Evolutionary conservation across 257 asterid species (phyloP), one percentile per base, ranked within the genome.

Genomic region (Lithospermum erythrorhizon): DNA sequence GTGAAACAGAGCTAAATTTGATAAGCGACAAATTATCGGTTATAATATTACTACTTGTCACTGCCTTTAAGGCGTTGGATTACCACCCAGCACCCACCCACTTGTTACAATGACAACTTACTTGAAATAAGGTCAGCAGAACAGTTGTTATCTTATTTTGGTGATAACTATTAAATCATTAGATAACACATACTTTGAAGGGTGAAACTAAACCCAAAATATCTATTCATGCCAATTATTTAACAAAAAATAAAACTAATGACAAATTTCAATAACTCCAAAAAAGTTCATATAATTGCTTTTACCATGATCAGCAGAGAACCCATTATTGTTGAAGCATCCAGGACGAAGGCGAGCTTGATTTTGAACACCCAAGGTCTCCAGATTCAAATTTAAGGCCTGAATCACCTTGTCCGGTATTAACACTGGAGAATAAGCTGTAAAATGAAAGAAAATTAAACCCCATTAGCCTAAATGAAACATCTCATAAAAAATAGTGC

Each of bases 321-420:
- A 64, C 23, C 19, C n/a, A 23, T 17, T 62, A 52, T 56, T 64
- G 32, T 69, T n/a, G 51, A 22, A 67, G 65, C 61, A 53, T 45
- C 60, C 53, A 41, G 55, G 18, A 3, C 58, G 72, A 24, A 71
- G 25, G 21, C 25, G 65, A 48, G 59, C 37, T 37, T 75, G 78
- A 14, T 66, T 27, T 57, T 63, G 59, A 32, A 61, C 2, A 20
- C 70, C 81, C 53, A 67, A 24, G 14, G 76, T 58, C 3, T 79
- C 82, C 5, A 73, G 70, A 58, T 82, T 87, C 74, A 79, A 71
- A 65, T 81, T 87, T 76, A 85, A 56, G 53, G 87, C 87, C 15
- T 78, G 84, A 65, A 79, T 87, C 68, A 87, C 93, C 66, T 74
- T 71, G 65, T 83, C 95, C 1, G 95, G 94, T 7, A 85, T 55